Conservation (phyloP, 2,329 filamentous ascomycete species). For the Diplodia seriata region DNA sequence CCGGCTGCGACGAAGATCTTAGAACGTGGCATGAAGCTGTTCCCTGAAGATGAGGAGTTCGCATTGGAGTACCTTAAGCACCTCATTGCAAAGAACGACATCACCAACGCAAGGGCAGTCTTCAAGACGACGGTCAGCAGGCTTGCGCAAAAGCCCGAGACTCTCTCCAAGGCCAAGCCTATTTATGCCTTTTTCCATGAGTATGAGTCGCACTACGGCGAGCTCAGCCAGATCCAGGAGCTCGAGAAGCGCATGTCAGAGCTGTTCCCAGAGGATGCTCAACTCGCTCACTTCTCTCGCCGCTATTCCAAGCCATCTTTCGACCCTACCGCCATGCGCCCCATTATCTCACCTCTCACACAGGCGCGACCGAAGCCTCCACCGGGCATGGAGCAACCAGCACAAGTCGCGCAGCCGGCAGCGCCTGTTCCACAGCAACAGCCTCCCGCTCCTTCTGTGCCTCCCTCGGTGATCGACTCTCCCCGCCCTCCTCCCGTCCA, state of each 20-base stretch:
- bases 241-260: slow-evolving; percentile 92
- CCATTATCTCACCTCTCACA: slow-evolving; percentile 79
- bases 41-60: slow-evolving; percentile 91
- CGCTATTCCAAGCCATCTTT: slow-evolving; percentile 74
- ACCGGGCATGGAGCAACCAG: slow-evolving; percentile 24
- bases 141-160: slow-evolving; percentile 77
- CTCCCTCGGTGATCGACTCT: slow-evolving; percentile 30
- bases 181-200: slow-evolving; percentile 93
- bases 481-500: slow-evolving; percentile 33
- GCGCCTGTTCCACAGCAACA: slow-evolving; percentile 10
- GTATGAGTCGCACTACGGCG: slow-evolving; percentile 93
- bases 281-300: slow-evolving; percentile 74
- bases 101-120: slow-evolving; percentile 92
- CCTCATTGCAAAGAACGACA: slow-evolving; percentile 87
- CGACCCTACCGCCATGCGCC: slow-evolving; percentile 79
- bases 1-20: slow-evolving; percentile 93
- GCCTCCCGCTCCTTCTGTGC: slow-evolving; percentile 6
- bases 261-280: slow-evolving; percentile 88
- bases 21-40: slow-evolving; percentile 89
- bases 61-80: slow-evolving; percentile 97
- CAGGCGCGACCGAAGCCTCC: slow-evolving; percentile 67
- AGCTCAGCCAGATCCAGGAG: slow-evolving; percentile 87
- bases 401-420: slow-evolving; percentile 2
- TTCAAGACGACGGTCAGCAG: slow-evolving; percentile 93
- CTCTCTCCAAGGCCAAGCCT: slow-evolving; percentile 76